These are phyloP conservation scores for Scutellaria barbata DNA, from an alignment of 257 asterid genomes.

Conservation along the genomic window DNA sequence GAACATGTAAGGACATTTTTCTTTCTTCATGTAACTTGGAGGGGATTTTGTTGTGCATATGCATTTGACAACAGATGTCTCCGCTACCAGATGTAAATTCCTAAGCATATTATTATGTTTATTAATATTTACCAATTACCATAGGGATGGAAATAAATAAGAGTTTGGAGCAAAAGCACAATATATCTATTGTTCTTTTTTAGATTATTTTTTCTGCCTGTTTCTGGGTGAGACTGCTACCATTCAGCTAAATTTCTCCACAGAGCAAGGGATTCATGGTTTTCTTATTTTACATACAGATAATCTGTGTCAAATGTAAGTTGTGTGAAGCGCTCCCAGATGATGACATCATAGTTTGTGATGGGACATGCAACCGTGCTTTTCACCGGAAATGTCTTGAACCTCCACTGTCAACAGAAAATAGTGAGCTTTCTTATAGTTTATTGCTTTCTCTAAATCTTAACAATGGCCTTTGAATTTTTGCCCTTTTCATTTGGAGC, in stretches of 20 bases:
- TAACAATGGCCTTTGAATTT: slow-evolving; percentile 26
- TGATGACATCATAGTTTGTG: slow-evolving; percentile 91
- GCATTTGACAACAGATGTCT: slow-evolving; percentile 2
- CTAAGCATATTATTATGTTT: background rate
- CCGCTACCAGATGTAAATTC: slow-evolving; percentile 8
- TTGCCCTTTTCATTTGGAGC: slow-evolving; percentile 7
- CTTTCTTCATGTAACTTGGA: slow-evolving; percentile 7
- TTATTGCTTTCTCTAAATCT: slow-evolving; percentile 28
- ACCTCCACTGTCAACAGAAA: slow-evolving; percentile 85
- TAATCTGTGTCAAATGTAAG: slow-evolving; percentile 91
- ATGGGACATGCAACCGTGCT: slow-evolving; percentile 93
- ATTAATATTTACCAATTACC: background rate
- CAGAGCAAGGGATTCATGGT: slow-evolving; percentile 23
- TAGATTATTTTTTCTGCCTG: background rate
- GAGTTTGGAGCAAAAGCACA: slow-evolving; percentile 1
- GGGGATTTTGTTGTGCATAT: slow-evolving; percentile 13
- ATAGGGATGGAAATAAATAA: slow-evolving; percentile 4
- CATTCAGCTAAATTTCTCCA: slow-evolving; percentile 2
- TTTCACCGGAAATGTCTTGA: slow-evolving; percentile 95
- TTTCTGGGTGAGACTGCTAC: slow-evolving; percentile 4
- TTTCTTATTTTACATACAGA: slow-evolving; percentile 55
- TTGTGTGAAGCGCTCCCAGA: slow-evolving; percentile 79
- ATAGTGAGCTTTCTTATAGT: slow-evolving; percentile 60
- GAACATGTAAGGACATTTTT: slow-evolving; percentile 65
- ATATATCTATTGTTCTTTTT: background rate